A percentile compares a stretch with the other conserved stretches of the same genome.
Conservation (phyloP, 2,329 filamentous ascomycete genomes). For the Ophiostoma tasmaniense region DNA sequence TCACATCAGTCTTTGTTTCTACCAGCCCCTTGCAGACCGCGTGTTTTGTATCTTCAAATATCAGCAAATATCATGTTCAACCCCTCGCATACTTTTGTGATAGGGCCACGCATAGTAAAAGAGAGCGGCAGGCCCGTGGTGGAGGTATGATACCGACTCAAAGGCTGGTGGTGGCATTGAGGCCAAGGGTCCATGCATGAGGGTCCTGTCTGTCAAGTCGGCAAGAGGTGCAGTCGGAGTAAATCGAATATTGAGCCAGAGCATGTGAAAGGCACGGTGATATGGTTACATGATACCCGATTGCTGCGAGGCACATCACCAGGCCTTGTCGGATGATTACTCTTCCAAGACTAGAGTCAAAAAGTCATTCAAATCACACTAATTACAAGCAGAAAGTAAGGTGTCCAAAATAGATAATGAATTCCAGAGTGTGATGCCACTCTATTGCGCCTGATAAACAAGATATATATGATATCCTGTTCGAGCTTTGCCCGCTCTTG, state of each 20-base stretch:
- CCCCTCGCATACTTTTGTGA: background rate
- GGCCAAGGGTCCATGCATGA: background rate
- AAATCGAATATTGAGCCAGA: background rate
- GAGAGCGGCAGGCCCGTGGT: background rate
- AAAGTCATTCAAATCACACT: background rate
- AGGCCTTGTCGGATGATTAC: no score
- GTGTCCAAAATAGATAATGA: background rate
- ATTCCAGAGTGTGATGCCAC: background rate
- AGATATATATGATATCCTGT: background rate
- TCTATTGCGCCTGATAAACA: background rate
- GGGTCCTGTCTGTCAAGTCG: background rate
- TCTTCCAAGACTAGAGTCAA: background rate
- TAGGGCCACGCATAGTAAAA: background rate
- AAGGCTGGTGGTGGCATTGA: background rate
- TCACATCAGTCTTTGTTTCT: background rate
- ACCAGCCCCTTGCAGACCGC: background rate
- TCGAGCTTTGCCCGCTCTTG: conserved; percentile 1
- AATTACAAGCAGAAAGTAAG: background rate
- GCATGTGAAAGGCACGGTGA: background rate
- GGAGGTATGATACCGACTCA: background rate
- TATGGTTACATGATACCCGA: background rate
- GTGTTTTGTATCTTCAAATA: background rate
- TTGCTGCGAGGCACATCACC: no score
- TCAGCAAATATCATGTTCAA: background rate
- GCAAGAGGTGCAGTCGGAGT: background rate